Conservation (phyloP, 768 basidiomycete species). For the Mycena crocata region DNA sequence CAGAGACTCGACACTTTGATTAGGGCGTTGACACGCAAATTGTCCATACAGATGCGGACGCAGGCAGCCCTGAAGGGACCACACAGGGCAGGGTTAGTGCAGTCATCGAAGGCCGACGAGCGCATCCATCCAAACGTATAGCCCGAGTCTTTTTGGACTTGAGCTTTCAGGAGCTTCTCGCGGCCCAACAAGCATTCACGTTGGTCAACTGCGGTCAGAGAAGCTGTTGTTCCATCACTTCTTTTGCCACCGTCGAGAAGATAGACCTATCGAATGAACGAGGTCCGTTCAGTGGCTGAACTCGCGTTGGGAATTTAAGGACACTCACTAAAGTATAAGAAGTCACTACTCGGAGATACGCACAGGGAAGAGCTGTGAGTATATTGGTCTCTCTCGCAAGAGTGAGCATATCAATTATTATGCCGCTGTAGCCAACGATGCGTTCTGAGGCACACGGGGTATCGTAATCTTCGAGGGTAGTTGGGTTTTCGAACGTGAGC, state of each 20-base stretch:
- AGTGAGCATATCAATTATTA: neutral
- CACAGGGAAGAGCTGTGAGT: neutral
- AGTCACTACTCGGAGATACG: neutral
- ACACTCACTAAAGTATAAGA: neutral
- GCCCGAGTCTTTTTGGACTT: neutral
- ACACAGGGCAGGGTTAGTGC: neutral
- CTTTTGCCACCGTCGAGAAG: neutral
- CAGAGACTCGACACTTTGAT: too few species aligned
- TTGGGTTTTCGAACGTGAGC: slow-evolving; percentile 6
- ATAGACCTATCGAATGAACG: neutral
- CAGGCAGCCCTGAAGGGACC: neutral
- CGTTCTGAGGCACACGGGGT: neutral
- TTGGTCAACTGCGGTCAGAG: neutral
- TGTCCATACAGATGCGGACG: too few species aligned
- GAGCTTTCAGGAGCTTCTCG: neutral
- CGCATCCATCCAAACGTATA: neutral
- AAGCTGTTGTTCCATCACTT: neutral
- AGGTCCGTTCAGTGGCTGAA: neutral
- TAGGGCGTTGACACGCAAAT: neutral
- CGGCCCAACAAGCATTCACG: neutral
- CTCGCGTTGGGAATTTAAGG: too few species aligned
- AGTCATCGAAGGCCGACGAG: neutral
- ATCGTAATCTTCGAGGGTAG: slow-evolving; percentile 6
- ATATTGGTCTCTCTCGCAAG: neutral
- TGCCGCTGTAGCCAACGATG: neutral